These are phyloP conservation scores for Aspergillus tubingensis DNA, from an alignment of 2,329 filamentous ascomycete genomes.

Conservation along the genomic window DNA sequence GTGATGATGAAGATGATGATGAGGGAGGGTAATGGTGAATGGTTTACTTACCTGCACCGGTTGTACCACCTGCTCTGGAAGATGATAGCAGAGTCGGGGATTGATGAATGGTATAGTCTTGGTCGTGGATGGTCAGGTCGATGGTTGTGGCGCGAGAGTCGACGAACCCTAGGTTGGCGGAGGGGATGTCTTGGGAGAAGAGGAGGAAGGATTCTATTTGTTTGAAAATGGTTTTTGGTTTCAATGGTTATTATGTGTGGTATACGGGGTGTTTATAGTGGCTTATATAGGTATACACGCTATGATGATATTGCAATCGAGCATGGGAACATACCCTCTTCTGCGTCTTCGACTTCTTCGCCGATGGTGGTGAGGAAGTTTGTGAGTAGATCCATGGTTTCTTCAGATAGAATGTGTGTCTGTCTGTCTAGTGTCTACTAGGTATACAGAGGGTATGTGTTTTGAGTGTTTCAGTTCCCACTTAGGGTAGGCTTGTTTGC, in stretches of 20 bases:
- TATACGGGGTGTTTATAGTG: not conserved
- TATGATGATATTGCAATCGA: not conserved
- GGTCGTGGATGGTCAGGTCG: conserved; percentile 66
- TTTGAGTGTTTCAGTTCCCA: not conserved
- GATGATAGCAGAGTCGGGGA: conserved; percentile 81
- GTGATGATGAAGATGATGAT: no score
- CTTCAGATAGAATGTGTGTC: not conserved
- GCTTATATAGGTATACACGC: not conserved
- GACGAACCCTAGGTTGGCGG: conserved; percentile 80
- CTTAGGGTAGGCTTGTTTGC: not conserved
- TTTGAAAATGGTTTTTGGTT: not conserved
- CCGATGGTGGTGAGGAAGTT: conserved; percentile 48
- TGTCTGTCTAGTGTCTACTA: not conserved
- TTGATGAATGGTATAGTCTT: conserved; percentile 76
- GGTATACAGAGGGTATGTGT: not conserved
- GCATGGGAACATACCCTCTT: conserved; percentile 56
- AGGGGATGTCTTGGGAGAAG: conserved; percentile 74
- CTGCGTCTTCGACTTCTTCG: conserved; percentile 56
- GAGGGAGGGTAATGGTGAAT: not conserved
- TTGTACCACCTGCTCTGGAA: conserved; percentile 70
- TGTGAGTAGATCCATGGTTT: conserved; percentile 24
- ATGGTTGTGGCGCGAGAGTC: conserved; percentile 68
- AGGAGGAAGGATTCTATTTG: conserved; percentile 79
- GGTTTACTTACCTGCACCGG: conserved; percentile 61
- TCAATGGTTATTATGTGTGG: conserved; percentile 1